phyloP scores from a whole-genome alignment of 176 grass and related monocot genomes.

The Eragrostis curvula region DNA sequence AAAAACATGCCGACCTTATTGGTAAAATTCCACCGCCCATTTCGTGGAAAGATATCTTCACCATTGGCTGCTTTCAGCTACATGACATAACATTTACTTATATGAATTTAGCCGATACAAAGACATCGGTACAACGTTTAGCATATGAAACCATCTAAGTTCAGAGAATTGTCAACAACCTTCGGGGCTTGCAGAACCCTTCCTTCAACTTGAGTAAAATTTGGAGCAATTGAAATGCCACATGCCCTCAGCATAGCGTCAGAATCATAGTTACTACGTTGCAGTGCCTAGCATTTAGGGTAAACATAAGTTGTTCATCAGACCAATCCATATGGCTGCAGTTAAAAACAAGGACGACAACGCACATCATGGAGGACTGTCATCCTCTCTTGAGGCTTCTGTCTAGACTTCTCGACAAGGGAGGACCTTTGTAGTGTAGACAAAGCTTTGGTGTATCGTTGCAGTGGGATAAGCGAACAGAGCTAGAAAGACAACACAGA shows the following conservation, averaged over 20 bases:
- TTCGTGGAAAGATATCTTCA: constrained; percentile 62
- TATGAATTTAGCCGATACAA: not conserved
- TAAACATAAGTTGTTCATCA: constrained; percentile 18
- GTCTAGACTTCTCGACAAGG: constrained; percentile 89
- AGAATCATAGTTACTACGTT: constrained; percentile 60
- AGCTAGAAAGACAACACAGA: constrained; percentile 52
- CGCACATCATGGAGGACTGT: constrained; percentile 58
- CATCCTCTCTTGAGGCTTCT: constrained; percentile 85
- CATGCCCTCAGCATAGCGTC: constrained; percentile 72
- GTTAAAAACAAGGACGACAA: constrained; percentile 24
- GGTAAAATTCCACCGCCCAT: constrained; percentile 83
- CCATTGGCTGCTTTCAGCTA: constrained; percentile 69
- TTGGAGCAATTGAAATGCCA: constrained; percentile 64
- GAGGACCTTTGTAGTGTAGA: constrained; percentile 66
- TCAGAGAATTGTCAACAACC: constrained; percentile 40
- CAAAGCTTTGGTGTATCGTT: constrained; percentile 84
- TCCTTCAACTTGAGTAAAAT: constrained; percentile 69
- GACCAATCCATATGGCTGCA: not conserved
- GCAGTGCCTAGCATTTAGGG: constrained; percentile 54
- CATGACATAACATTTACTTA: constrained; percentile 17
- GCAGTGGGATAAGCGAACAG: constrained; percentile 66
- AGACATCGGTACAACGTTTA: not conserved
- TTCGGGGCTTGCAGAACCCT: constrained; percentile 63
- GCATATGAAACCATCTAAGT: not conserved
- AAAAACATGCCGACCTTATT: constrained; percentile 58